Base-by-base conservation (phyloP, 805 yeast genomes). In the Wickerhamiella lipophila region DNA sequence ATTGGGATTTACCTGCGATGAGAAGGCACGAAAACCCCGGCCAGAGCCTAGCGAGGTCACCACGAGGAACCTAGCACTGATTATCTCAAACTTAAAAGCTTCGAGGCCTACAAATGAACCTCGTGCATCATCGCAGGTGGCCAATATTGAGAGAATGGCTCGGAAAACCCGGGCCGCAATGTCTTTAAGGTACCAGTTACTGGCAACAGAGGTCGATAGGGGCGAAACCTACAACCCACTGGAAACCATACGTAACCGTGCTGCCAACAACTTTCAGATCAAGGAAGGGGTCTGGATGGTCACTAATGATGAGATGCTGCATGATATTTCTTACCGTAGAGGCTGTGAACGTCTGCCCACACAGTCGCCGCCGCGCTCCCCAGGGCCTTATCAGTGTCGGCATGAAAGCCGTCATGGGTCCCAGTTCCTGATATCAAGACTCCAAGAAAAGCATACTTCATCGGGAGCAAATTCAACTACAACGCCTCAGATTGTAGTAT, bases 211-310 rank as follows among this genome's bases (percentile, higher is more conserved):
- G 30, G 21, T 44, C 11, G 29, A 22, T 12, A 36, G 25, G 21
- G 40, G 40, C 6, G 43, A 23, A 16, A 23, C 75, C 2, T 86
- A 79, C 67, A 86, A 86, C 59, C 95, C 95, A 3, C 66, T 86
- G 40, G 95, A 84, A 63, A 73, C 79, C n/a, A 76, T 86, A 23
- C 67, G 96, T 50, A 81, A 85, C 63, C 70, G 95, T 50, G 70
- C 70, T 55, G 29, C 42, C 46, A 41, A 49, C 45, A 49, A 46
- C 38, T 46, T 6, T 19, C 50, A 44, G 6, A 42, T 42, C 15
- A 42, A 22, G 3, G 30, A 43, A 18, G 46, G 44, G 19, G 19
- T 50, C 36, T 60, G 64, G 64, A 44, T 50, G 6, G 53, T 60
- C 11, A 56, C 57, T 15, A 51, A 55, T 7, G 43, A 55, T 1